phyloP scores from a whole-genome alignment of 2,329 filamentous ascomycete species.

The Aphanocladium album region DNA sequence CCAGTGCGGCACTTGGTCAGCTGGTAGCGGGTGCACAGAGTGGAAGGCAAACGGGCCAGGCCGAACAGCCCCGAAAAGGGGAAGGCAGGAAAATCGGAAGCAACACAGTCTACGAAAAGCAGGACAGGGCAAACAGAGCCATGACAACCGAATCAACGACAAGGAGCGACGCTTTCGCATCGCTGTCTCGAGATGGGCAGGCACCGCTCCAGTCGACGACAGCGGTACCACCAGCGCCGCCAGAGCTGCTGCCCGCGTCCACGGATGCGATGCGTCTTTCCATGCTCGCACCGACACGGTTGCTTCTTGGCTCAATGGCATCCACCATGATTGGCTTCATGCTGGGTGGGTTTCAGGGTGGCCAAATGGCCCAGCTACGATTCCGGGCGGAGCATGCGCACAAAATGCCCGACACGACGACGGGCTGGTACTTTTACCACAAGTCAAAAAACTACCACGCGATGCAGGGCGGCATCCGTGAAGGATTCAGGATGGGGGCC shows the following conservation, averaged over 20 bases:
- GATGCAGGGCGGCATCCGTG: conserved; percentile 69
- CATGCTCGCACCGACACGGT: conserved; percentile 58
- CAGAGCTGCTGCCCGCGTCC: conserved; percentile 5
- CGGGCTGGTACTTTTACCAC: conserved; percentile 98
- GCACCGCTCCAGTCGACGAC: neutral
- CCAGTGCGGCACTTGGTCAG: neutral
- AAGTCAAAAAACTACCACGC: conserved; percentile 94
- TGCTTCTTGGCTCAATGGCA: conserved; percentile 58
- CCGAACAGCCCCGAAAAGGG: neutral
- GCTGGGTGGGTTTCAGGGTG: conserved; percentile 68
- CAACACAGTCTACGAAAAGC: neutral
- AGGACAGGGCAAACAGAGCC: neutral
- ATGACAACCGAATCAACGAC: neutral
- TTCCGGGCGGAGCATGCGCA: conserved; percentile 97
- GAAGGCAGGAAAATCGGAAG: neutral
- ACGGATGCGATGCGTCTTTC: conserved; percentile 44
- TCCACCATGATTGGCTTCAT: conserved; percentile 65
- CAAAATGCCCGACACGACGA: conserved; percentile 74
- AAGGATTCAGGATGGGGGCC: conserved; percentile 70
- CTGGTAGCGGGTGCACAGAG: neutral
- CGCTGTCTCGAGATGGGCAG: neutral
- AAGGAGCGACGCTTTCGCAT: neutral
- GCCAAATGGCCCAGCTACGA: conserved; percentile 67
- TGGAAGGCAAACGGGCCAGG: neutral
- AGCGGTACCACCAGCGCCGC: neutral